Evolutionary conservation across 768 basidiomycete genomes (phyloP), one percentile per base, ranked within the genome.

Genomic region (Basidioascus undulatus): DNA sequence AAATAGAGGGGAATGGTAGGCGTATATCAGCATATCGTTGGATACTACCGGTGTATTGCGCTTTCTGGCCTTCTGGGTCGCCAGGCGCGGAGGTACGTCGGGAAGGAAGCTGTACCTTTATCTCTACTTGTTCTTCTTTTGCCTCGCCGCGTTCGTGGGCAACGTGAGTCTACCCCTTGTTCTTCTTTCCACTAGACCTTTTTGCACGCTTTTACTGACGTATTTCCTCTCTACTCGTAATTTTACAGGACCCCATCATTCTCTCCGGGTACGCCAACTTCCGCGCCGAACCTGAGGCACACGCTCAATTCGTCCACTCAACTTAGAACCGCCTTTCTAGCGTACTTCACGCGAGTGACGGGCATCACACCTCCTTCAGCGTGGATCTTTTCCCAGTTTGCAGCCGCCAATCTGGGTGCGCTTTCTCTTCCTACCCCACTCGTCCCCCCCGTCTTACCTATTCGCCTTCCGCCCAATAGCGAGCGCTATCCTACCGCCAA

Each of bases 1-100:
- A n/a, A n/a, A n/a, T n/a, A n/a, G n/a, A n/a, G n/a, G n/a, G n/a
- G n/a, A 40, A 12, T 25, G 12, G 7, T 34, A 62, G 55, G 63
- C 86, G 0, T 94, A 94, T 59, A 76, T 92, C 65, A 74, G 84
- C 5, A 76, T 92, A 26, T 81, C 86, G 0, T 65, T 94, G 32
- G 89, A 94, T 51, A 68, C 75, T 7, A 84, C 84, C 0, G 89
- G 89, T 5, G 64, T 86, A 13, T 65, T 96, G 4, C 71, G 77
- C 37, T 76, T 77, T 12, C 72, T 84, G 1, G 86, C 87, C 0
- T 84, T 82, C 59, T 78, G 72, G 70, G 82, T 92, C 48, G 74
- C 74, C 47, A 76, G 77, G 46, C 69, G 67, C 53, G 77, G 81
- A 19, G 78, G 82, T 5, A 45, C 51, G 6, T 71, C 72, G 21